Percentiles rank a stretch among this genome's conserved stretches.
Conservation (phyloP, 352 stramenopile genomes). For the Blastocystis sp. region DNA sequence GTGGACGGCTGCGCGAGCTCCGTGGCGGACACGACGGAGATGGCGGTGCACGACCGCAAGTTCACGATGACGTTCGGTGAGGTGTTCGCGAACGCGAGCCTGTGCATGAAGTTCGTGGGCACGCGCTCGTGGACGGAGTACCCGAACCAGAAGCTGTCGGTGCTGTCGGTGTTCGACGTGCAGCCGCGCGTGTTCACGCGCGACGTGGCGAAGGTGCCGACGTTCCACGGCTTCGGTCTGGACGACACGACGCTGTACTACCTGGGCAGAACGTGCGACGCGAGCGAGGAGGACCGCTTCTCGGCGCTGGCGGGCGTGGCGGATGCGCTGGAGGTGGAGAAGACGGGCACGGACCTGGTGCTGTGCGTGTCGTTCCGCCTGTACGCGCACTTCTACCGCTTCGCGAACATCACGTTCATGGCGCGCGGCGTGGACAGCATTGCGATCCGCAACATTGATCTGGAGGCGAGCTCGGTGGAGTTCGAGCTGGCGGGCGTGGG, state of each 20-base stretch:
- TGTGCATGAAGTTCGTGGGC: constrained; percentile 67
- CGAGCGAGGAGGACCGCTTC: constrained; percentile 25
- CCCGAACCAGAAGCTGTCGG: constrained; percentile 56
- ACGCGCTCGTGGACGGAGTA: constrained; percentile 52
- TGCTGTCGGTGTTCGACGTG: constrained; percentile 56
- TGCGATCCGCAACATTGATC: constrained; percentile 19
- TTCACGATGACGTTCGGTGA: constrained; percentile 54
- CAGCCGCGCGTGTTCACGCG: constrained; percentile 62
- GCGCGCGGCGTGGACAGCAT: constrained; percentile 33
- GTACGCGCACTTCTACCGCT: constrained; percentile 41
- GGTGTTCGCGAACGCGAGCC: constrained; percentile 17
- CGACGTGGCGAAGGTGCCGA: background rate
- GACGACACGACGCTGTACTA: background rate
- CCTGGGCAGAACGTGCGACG: constrained; percentile 36
- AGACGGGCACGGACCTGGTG: background rate
- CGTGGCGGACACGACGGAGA: constrained; percentile 39
- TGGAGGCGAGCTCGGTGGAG: constrained; percentile 8
- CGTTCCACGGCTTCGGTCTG: constrained; percentile 4
- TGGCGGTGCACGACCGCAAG: background rate
- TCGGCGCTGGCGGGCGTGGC: background rate
- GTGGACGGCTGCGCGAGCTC: constrained; percentile 6
- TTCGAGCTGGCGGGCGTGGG: constrained; percentile 25
- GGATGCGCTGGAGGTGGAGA: background rate
- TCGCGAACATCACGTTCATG: constrained; percentile 57
- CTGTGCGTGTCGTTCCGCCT: constrained; percentile 42